Evolutionary conservation across 2,329 filamentous ascomycete genomes (phyloP), one percentile per base, ranked within the genome.

Genomic region (Rasamsonia emersonii): DNA sequence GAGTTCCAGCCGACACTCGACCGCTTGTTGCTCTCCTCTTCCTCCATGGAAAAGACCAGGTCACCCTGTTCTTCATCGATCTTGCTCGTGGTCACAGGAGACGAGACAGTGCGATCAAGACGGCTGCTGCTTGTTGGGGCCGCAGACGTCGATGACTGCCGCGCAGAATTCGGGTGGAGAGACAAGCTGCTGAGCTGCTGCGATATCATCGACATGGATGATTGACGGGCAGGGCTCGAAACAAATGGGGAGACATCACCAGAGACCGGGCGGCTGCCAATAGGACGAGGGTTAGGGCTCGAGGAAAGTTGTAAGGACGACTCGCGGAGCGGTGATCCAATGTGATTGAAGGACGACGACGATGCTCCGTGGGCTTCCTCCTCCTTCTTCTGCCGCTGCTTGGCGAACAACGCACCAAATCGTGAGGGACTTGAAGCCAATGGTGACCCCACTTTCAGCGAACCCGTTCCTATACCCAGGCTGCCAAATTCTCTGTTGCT

Each of bases 271-370:
- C 67, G 62, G 41, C 61, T 62, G 30, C 61, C 59, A 21, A 70
- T 66, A 24, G 70, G 65, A 10, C 68, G 65, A 10, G 73, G 44
- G 15, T 62, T 62, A n/a, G 68, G 68, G 39, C 64, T 72, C 16
- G 61, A 63, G 28, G 56, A 63, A 27, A 64, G 56, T 42, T 69
- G 64, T 20, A 74, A 52, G 5, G 66, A 69, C 2, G 73, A 75
- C 48, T 79, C 77, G 30, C 77, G 74, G 1, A 81, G 66, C 7
- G 77, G 77, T 3, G 77, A 81, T 21, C 77, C 77, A 26, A 81
- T 69, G 46, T 77, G 74, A 26, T 73, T 72, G 33, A 75, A 68
- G 2, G 67, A 67, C 11, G 65, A 65, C 14, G 38, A 32, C 14
- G 65, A 65, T 11, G 34, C 24, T 32, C 49, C 61, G 50, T 50